phyloP scores from a whole-genome alignment of 331 rosid genomes.

The Ulmus americana region DNA sequence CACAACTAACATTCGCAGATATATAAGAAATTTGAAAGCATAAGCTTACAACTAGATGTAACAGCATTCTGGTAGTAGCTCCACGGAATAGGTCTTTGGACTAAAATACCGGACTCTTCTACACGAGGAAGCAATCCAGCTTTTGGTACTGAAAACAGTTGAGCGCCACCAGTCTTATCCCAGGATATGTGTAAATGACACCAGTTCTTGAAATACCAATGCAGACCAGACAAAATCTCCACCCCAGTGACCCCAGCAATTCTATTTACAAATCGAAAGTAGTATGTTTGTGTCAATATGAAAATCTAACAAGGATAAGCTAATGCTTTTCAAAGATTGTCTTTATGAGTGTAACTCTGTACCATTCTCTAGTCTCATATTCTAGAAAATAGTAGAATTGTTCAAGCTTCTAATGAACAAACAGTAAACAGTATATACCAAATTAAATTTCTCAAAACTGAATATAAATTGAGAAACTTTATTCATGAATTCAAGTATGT shows the following conservation, averaged over 20 bases:
- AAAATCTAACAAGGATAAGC: not conserved
- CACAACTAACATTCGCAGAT: not conserved
- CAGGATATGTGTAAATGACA: slow-evolving; percentile 72
- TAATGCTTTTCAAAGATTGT: too few relatives aligned
- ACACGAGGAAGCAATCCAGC: slow-evolving; percentile 47
- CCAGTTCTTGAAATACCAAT: slow-evolving; percentile 66
- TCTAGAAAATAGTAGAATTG: not conserved
- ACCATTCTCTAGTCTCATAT: not conserved
- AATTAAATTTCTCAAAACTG: not conserved
- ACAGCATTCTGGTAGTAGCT: slow-evolving; percentile 81
- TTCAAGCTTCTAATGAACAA: not conserved
- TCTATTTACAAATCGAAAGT: slow-evolving; percentile 27
- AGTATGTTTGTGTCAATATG: not conserved
- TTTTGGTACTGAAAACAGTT: slow-evolving; percentile 49
- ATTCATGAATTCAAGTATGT: not conserved
- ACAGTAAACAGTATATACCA: not conserved
- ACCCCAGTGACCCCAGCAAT: slow-evolving; percentile 64
- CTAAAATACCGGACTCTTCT: slow-evolving; percentile 35
- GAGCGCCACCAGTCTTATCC: slow-evolving; percentile 80
- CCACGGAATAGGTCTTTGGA: slow-evolving; percentile 68
- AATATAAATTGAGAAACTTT: not conserved
- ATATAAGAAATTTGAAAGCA: slow-evolving; percentile 4
- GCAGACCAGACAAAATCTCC: slow-evolving; percentile 63
- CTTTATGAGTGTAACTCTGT: too few relatives aligned
- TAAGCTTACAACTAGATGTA: slow-evolving; percentile 67